phyloP scores from a whole-genome alignment of 805 yeast species.

The Candida namnaoensis region DNA sequence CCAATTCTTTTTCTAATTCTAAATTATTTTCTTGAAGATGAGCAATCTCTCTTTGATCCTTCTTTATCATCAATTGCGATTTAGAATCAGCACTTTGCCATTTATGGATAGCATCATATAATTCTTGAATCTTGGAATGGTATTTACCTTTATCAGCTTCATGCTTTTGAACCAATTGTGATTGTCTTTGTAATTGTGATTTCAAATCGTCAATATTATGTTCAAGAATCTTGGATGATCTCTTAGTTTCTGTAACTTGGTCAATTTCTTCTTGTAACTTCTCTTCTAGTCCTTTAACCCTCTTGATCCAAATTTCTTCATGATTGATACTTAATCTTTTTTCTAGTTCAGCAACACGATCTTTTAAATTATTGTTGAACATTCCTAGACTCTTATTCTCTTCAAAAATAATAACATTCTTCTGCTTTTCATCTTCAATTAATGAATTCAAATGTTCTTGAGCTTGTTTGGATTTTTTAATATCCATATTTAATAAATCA shows the following conservation, averaged over 20 bases:
- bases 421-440: conserved; percentile 35
- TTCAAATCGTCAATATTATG: conserved; percentile 46
- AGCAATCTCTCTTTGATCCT: conserved; percentile 47
- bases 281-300: conserved; percentile 43
- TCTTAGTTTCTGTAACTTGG: conserved; percentile 42
- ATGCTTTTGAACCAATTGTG: conserved; percentile 38
- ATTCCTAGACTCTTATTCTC: conserved; percentile 60
- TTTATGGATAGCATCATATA: conserved; percentile 32
- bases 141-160: conserved; percentile 51
- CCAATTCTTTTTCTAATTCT: conserved; percentile 46
- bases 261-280: conserved; percentile 39
- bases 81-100: conserved; percentile 37
- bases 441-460: conserved; percentile 16
- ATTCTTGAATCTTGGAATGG: conserved; percentile 39
- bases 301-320: conserved; percentile 47
- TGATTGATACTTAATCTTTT: conserved; percentile 41
- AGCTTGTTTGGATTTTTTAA: conserved; percentile 13
- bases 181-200: conserved; percentile 41
- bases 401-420: conserved; percentile 48
- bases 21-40: conserved; percentile 45
- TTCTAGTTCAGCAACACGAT: conserved; percentile 37
- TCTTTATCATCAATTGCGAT: conserved; percentile 31
- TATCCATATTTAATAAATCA: conserved; percentile 19
- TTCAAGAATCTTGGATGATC: conserved; percentile 39
- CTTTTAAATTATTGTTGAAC: conserved; percentile 40